These are phyloP conservation scores for sweet orange (Citrus sinensis) DNA, from an alignment of 345 rosid species.

Conservation along the genomic window DNA sequence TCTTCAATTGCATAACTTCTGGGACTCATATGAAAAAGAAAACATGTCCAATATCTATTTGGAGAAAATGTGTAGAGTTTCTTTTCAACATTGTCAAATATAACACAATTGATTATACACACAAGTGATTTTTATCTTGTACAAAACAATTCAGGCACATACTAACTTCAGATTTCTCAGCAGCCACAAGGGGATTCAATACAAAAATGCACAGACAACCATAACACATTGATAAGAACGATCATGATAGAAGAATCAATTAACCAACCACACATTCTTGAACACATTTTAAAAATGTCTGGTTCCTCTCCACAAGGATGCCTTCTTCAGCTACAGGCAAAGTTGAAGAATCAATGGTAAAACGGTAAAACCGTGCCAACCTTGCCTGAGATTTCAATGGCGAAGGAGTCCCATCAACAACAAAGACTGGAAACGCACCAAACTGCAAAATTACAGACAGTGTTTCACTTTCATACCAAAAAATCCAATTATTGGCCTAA, in stretches of 20 bases:
- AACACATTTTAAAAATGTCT: constrained; percentile 52
- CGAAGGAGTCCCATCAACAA: constrained; percentile 86
- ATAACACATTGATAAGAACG: background rate
- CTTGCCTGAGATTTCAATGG: constrained; percentile 75
- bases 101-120: background rate
- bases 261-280: constrained; percentile 71
- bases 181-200: background rate
- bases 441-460: constrained; percentile 41
- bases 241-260: background rate
- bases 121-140: background rate
- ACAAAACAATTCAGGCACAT: background rate
- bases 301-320: constrained; percentile 67
- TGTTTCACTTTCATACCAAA: background rate
- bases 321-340: constrained; percentile 42
- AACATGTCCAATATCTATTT: background rate
- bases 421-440: constrained; percentile 88
- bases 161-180: background rate
- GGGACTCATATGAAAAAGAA: background rate
- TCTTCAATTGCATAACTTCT: background rate
- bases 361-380: constrained; percentile 55
- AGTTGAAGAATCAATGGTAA: constrained; percentile 47
- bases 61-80: background rate
- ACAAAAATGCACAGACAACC: background rate
- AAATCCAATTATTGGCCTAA: background rate
- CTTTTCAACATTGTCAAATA: background rate